Percentiles rank a stretch among this genome's conserved stretches.
Evolutionary conservation across 352 stramenopile genomes (phyloP).

Genomic region (Globisporangium sylvaticum): DNA sequence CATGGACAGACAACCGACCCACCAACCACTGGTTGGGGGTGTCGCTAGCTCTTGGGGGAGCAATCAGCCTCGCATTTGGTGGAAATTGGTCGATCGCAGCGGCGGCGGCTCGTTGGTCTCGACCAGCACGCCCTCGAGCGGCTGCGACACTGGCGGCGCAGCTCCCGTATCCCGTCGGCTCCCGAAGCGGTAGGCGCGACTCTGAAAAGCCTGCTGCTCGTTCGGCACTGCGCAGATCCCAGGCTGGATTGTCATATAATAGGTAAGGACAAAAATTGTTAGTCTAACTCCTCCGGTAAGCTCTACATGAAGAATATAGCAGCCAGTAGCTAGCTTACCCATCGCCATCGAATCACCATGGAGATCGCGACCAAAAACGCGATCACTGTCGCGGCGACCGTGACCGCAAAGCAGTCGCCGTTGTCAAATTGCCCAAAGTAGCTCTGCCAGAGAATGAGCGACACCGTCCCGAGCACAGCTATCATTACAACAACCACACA

Average conservation of each 20-base stretch:
- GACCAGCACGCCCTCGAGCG: constrained; percentile 9
- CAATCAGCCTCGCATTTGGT: constrained; percentile 10
- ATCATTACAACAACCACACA: not conserved
- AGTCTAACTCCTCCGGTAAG: not conserved
- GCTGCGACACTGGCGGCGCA: constrained; percentile 3
- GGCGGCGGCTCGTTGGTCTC: not conserved
- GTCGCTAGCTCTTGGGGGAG: not conserved
- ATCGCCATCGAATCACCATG: constrained; percentile 76
- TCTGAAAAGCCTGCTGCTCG: constrained; percentile 51
- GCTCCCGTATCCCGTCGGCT: not conserved
- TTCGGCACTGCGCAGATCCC: constrained; percentile 71
- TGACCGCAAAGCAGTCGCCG: constrained; percentile 69
- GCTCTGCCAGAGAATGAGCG: constrained; percentile 55
- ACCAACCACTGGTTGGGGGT: no score
- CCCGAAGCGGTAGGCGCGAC: constrained; percentile 9
- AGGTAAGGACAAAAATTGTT: not conserved
- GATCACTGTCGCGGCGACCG: constrained; percentile 60
- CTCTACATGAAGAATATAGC: not conserved
- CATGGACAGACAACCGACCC: no score
- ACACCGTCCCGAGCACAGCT: constrained; percentile 43
- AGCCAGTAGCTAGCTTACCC: constrained; percentile 23
- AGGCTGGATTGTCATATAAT: constrained; percentile 26
- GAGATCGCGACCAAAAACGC: constrained; percentile 62
- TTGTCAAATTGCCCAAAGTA: constrained; percentile 57
- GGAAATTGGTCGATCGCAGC: constrained; percentile 8